Conservation (phyloP, 495 filamentous ascomycete genomes). For the Tuber indicum region DNA sequence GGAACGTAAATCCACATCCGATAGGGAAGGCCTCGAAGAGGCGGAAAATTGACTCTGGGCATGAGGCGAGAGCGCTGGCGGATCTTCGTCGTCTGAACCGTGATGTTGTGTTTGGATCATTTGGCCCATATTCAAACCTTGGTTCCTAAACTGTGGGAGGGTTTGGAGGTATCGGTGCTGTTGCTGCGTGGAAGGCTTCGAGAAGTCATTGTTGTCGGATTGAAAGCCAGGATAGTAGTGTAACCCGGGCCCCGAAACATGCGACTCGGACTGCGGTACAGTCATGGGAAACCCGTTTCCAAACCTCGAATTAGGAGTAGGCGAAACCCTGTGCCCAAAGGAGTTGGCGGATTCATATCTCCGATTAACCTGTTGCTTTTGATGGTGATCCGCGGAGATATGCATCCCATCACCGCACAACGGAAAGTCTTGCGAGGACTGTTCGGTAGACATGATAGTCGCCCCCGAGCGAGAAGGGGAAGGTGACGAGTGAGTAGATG, state of each 20-base stretch:
- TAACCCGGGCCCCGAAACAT: conserved; percentile 19
- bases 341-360: conserved; percentile 22
- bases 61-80: conserved; percentile 38
- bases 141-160: conserved; percentile 21
- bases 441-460: conserved; percentile 33
- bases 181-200: conserved; percentile 9
- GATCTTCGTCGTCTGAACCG: conserved; percentile 33
- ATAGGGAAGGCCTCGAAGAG: conserved; percentile 34
- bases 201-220: background rate
- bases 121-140: conserved; percentile 10
- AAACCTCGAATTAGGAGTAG: conserved; percentile 20
- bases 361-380: conserved; percentile 18
- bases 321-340: conserved; percentile 21
- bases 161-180: conserved; percentile 32
- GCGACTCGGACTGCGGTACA: conserved; percentile 21
- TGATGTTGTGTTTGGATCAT: conserved; percentile 16
- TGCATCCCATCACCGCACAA: conserved; percentile 28
- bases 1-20: conserved; percentile 36
- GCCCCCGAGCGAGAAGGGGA: conserved; percentile 37
- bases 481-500: conserved; percentile 37
- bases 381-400: conserved; percentile 17
- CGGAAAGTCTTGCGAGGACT: conserved; percentile 31
- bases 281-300: conserved; percentile 16
- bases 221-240: conserved; percentile 18
- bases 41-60: conserved; percentile 22